Evolutionary conservation across 805 yeast genomes (phyloP).

Genomic region (Wickerhamiella domercqiae): DNA sequence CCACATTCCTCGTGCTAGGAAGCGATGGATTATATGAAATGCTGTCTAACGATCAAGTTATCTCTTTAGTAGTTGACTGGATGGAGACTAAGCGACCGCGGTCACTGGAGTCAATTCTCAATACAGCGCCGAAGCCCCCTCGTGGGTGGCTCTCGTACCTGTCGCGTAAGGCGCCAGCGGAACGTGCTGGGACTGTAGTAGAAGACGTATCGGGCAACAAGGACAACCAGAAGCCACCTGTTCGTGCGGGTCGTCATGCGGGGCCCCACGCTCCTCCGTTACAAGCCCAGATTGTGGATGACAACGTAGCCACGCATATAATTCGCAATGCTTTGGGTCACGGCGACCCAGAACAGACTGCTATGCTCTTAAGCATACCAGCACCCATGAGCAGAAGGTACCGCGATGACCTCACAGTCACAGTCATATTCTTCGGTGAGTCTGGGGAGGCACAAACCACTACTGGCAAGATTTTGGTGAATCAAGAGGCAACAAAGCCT

Average conservation of each 20-base stretch:
- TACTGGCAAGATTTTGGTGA: constrained; percentile 20
- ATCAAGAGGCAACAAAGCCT: constrained; percentile 18
- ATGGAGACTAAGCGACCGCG: constrained; percentile 52
- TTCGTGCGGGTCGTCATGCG: constrained; percentile 26
- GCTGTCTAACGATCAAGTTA: constrained; percentile 82
- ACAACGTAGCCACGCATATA: constrained; percentile 81
- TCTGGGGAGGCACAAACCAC: constrained; percentile 8
- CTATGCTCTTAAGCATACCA: constrained; percentile 80
- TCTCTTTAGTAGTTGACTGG: constrained; percentile 87
- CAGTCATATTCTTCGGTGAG: constrained; percentile 82
- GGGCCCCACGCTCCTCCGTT: constrained; percentile 11
- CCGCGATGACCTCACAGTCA: constrained; percentile 90
- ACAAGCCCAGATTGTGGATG: constrained; percentile 44
- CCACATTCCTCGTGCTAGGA: constrained; percentile 81
- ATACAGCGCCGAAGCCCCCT: constrained; percentile 4
- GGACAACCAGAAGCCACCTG: constrained; percentile 50
- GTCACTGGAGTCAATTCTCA: constrained; percentile 12
- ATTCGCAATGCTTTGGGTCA: constrained; percentile 88
- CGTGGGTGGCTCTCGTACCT: constrained; percentile 8
- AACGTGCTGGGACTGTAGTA: constrained; percentile 18
- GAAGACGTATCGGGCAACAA: constrained; percentile 32
- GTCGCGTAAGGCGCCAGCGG: constrained; percentile 6
- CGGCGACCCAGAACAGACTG: constrained; percentile 74
- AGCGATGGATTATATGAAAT: constrained; percentile 90
- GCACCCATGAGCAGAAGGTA: constrained; percentile 81